These are phyloP conservation scores for Pontederia paniculata DNA, from an alignment of 176 grass and related monocot species.

Conservation along the genomic window DNA sequence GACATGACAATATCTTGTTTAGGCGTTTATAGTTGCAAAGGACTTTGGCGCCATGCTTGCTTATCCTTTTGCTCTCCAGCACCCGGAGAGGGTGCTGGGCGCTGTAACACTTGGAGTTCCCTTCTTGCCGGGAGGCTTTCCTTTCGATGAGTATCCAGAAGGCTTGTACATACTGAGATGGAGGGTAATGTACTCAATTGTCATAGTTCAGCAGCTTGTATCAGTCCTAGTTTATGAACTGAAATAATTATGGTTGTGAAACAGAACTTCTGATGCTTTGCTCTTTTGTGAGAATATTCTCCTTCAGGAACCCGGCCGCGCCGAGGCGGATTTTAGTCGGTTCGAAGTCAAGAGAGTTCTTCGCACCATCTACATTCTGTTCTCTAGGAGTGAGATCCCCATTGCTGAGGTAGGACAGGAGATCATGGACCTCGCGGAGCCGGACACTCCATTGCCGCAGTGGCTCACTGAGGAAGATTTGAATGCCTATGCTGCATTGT, in stretches of 20 bases:
- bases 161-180: conserved; percentile 38
- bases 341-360: conserved; percentile 41
- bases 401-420: conserved; percentile 41
- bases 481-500: conserved; percentile 31
- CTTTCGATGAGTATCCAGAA: conserved; percentile 22
- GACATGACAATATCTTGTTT: too few species aligned
- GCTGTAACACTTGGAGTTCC: conserved; percentile 26
- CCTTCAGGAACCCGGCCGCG: conserved; percentile 37
- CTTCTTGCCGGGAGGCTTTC: background rate
- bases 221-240: background rate
- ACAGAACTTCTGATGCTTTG: too few species aligned
- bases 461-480: conserved; percentile 63
- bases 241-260: too few species aligned
- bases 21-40: conserved; percentile 26
- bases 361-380: conserved; percentile 54
- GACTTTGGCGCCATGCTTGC: conserved; percentile 18
- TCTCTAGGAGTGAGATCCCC: conserved; percentile 49
- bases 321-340: conserved; percentile 49
- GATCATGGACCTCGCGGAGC: conserved; percentile 50
- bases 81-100: conserved; percentile 18
- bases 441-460: conserved; percentile 31
- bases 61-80: conserved; percentile 25
- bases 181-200: conserved; percentile 22
- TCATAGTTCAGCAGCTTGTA: background rate
- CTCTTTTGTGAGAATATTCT: background rate